Conservation (phyloP, 73 alveolate genomes). For the Symbiodinium natans region DNA sequence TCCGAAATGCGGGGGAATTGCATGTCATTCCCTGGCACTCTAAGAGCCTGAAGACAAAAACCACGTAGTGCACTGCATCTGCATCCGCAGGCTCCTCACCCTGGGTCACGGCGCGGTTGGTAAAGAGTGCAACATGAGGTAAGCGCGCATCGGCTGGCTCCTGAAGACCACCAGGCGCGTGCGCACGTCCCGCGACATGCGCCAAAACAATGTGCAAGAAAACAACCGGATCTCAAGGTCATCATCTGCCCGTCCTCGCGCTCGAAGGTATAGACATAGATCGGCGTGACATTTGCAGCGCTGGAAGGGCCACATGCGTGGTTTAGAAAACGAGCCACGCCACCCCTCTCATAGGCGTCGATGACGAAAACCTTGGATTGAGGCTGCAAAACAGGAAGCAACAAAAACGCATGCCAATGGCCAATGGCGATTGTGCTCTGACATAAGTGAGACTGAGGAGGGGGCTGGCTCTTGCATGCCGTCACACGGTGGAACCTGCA, state of each 20-base stretch:
- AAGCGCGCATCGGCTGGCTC: conserved; percentile 54
- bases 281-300: conserved; percentile 1
- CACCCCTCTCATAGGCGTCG: conserved; percentile 72
- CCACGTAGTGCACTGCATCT: background rate
- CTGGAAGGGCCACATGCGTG: conserved; percentile 74
- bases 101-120: conserved; percentile 61
- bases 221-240: too few species aligned
- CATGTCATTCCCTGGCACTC: too few species aligned
- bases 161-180: conserved; percentile 2
- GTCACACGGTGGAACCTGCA: too few species aligned
- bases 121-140: conserved; percentile 37
- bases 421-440: too few species aligned
- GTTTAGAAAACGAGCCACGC: conserved; percentile 85
- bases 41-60: too few species aligned
- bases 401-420: background rate
- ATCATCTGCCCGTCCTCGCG: background rate
- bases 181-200: too few species aligned
- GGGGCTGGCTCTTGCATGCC: too few species aligned
- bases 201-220: too few species aligned
- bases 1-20: too few species aligned
- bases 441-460: too few species aligned
- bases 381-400: background rate
- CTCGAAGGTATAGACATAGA: background rate
- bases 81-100: conserved; percentile 19
- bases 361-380: conserved; percentile 30